Percentiles rank a stretch among this genome's conserved stretches.
phyloP scores from a whole-genome alignment of 257 asterid species.

The Forsythia viridissima region DNA sequence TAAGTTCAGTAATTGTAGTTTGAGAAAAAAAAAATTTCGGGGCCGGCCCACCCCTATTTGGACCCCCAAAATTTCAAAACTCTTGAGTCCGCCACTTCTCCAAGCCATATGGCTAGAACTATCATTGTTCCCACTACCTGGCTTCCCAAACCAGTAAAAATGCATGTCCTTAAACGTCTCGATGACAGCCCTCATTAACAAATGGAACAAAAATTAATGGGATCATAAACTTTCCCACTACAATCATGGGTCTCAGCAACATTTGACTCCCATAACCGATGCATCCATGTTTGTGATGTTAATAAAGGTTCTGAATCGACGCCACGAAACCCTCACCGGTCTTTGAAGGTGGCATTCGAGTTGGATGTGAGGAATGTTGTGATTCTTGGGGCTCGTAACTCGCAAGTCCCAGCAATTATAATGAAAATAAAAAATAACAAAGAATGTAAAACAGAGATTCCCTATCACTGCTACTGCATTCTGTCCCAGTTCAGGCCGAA shows the following conservation, averaged over 20 bases:
- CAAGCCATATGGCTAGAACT: conserved; percentile 86
- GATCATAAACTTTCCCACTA: conserved; percentile 50
- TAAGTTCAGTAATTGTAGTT: too few species aligned
- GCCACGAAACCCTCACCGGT: conserved; percentile 94
- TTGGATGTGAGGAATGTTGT: conserved; percentile 76
- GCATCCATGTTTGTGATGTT: conserved; percentile 80
- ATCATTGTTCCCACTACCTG: conserved; percentile 59
- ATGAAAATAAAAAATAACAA: conserved; percentile 56
- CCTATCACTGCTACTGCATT: conserved; percentile 76
- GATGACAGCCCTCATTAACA: conserved; percentile 78
- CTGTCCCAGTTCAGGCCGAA: conserved; percentile 46
- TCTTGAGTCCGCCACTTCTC: too few species aligned
- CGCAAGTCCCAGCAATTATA: conserved; percentile 81
- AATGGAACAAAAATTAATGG: conserved; percentile 78
- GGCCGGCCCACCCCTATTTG: too few species aligned
- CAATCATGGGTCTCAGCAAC: conserved; percentile 39
- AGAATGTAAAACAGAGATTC: conserved; percentile 73
- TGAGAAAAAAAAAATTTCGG: too few species aligned
- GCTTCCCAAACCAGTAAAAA: conserved; percentile 85
- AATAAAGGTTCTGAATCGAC: conserved; percentile 67
- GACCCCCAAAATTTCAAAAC: too few species aligned
- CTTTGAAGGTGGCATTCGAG: conserved; percentile 79
- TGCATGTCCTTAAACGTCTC: conserved; percentile 76
- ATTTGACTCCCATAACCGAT: conserved; percentile 17
- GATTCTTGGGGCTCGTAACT: conserved; percentile 90